Conservation (phyloP, 352 stramenopile species). For the Pythium periplocum region DNA sequence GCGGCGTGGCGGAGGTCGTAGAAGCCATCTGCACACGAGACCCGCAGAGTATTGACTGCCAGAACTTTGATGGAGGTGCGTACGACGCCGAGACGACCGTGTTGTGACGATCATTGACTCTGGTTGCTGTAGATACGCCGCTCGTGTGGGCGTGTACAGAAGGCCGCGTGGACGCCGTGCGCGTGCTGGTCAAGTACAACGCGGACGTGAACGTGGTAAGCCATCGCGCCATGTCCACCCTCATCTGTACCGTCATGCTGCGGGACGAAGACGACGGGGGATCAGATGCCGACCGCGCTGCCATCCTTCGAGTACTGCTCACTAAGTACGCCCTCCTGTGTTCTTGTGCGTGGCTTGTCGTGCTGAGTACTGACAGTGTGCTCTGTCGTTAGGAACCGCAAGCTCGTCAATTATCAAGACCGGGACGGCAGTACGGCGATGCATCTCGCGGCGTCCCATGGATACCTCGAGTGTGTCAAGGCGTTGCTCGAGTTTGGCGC, state of each 20-base stretch:
- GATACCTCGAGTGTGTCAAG: conserved; percentile 71
- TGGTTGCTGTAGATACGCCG: conserved; percentile 39
- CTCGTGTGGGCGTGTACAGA: conserved; percentile 82
- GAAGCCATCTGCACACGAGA: conserved; percentile 67
- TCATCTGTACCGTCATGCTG: conserved; percentile 79
- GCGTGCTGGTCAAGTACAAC: conserved; percentile 49
- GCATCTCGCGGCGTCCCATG: conserved; percentile 70
- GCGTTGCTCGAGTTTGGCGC: conserved; percentile 50
- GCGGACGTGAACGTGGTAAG: conserved; percentile 69
- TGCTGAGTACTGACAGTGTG: not conserved
- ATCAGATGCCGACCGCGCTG: conserved; percentile 32
- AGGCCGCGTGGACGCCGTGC: conserved; percentile 57
- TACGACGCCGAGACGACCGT: not conserved
- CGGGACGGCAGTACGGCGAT: conserved; percentile 78
- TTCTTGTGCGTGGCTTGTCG: not conserved
- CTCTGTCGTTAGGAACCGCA: conserved; percentile 28
- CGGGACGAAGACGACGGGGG: conserved; percentile 61
- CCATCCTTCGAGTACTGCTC: conserved; percentile 61
- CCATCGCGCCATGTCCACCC: conserved; percentile 57
- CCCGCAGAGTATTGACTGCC: conserved; percentile 43
- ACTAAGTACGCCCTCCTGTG: conserved; percentile 22
- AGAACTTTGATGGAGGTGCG: conserved; percentile 60
- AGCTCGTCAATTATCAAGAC: conserved; percentile 80
- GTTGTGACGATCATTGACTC: too few relatives aligned
- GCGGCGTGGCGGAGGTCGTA: conserved; percentile 57